Base-by-base conservation (phyloP, 495 filamentous ascomycete genomes). In the Neohortaea acidophila region DNA sequence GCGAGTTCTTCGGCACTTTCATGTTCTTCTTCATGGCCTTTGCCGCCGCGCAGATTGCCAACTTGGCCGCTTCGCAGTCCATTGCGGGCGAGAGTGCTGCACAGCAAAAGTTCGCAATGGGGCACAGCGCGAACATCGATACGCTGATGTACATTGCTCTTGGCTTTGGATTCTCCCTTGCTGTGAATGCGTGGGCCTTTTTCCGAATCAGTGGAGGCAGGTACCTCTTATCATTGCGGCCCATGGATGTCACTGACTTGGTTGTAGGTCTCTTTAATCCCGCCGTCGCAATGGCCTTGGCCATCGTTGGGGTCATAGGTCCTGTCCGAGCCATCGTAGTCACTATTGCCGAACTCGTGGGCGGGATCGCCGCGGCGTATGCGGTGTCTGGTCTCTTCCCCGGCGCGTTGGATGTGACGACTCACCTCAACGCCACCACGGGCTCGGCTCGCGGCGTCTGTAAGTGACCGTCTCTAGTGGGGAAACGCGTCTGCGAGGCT, bases 171-270 rank as follows among this genome's bases (percentile, higher is more conserved):
- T 51, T 59, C 34, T 45, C 36, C 2, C 42, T 60, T n/a, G 47
- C 50, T 36, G 57, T 60, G 14, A 60, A 57, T 37, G 55, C 52
- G 1, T 60, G 56, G 54, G 51, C 54, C 10, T 59, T 55, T 35
- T 59, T 52, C 27, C 30, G 57, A 2, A 46, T 59, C n/a, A 43
- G 38, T 22, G 57, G 55, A 3, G 57, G 57, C 4, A 13, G 57
- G 28, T 59, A 43, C 41, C 48, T 47, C 22, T 44, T 44, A 7
- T 41, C 46, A 26, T 76, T 73, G 58, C 48, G 47, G 30, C 17
- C 6, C 14, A 34, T 7, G 17, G 22, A 29, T 25, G 21, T 18
- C 3, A 40, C 14, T 0, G 17, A 42, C 5, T n/a, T 43, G 21
- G 23, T 28, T 24, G 9, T 27, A 12, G 11, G 25, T 21, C 47